Percentiles rank a stretch among this genome's conserved stretches.
These are phyloP conservation scores for Phytophthora quininea DNA, from an alignment of 352 stramenopile genomes.

Conservation along the genomic window DNA sequence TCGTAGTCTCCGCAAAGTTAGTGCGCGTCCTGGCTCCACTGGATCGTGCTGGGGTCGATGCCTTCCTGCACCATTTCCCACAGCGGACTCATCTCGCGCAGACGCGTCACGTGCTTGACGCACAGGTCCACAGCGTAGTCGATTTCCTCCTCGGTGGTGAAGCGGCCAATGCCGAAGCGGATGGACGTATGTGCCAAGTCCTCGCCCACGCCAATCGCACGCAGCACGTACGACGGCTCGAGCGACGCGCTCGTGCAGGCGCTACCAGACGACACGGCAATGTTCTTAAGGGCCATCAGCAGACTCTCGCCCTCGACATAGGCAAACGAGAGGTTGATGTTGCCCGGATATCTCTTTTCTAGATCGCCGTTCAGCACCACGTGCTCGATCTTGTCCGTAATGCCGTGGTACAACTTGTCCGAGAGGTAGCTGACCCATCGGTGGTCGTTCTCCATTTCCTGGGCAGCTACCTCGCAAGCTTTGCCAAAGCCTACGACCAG, in stretches of 20 bases:
- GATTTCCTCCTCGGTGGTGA: slow-evolving; percentile 98
- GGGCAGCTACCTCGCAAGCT: slow-evolving; percentile 91
- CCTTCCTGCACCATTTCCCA: slow-evolving; percentile 99
- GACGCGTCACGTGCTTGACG: slow-evolving; percentile 94
- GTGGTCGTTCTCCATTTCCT: slow-evolving; percentile 97
- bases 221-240: slow-evolving; percentile 98
- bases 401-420: slow-evolving; percentile 92
- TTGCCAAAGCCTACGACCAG: slow-evolving; percentile 89
- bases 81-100: slow-evolving; percentile 98
- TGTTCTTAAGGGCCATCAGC: slow-evolving; percentile 99
- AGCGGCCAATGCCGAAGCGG: slow-evolving; percentile 97
- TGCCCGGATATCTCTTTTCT: slow-evolving; percentile 94
- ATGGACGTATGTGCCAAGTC: slow-evolving; percentile 99
- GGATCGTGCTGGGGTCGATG: slow-evolving; percentile 99
- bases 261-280: slow-evolving; percentile 97
- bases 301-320: slow-evolving; percentile 99
- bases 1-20: slow-evolving; percentile 19
- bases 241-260: slow-evolving; percentile 97
- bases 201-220: slow-evolving; percentile 98
- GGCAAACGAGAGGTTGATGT: slow-evolving; percentile 99
- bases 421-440: slow-evolving; percentile 95
- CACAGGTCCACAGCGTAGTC: slow-evolving; percentile 96
- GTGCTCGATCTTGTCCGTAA: slow-evolving; percentile 84
- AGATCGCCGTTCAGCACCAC: slow-evolving; percentile 97
- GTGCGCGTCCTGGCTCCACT: slow-evolving; percentile 98